These are phyloP conservation scores for Melanomma pulvis-pyrius DNA, from an alignment of 495 filamentous ascomycete species.

Conservation along the genomic window DNA sequence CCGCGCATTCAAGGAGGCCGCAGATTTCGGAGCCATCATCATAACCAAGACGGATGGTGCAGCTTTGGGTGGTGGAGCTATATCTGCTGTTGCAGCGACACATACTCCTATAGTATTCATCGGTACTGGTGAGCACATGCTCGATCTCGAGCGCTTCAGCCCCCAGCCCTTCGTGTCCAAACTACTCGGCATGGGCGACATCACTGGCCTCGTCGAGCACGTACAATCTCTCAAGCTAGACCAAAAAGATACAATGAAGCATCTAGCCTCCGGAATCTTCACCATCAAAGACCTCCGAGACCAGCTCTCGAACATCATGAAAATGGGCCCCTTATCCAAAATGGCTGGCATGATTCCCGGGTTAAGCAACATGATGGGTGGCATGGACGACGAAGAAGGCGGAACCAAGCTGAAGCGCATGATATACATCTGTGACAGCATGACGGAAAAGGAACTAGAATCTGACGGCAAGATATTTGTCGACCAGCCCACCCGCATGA, in stretches of 20 bases:
- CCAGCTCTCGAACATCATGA: constrained; percentile 97
- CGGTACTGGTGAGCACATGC: constrained; percentile 94
- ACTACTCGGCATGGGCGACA: constrained; percentile 94
- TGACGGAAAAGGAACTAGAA: constrained; percentile 94
- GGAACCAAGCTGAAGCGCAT: constrained; percentile 90
- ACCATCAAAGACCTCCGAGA: constrained; percentile 93
- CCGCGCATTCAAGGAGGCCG: constrained; percentile 95
- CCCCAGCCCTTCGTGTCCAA: constrained; percentile 90
- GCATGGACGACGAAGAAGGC: constrained; percentile 96
- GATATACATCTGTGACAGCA: constrained; percentile 98
- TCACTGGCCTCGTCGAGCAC: constrained; percentile 92
- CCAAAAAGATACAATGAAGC: constrained; percentile 98
- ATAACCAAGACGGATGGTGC: constrained; percentile 99
- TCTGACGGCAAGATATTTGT: constrained; percentile 92
- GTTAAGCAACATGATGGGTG: constrained; percentile 85
- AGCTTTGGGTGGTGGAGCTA: constrained; percentile 92
- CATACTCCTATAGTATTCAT: constrained; percentile 97
- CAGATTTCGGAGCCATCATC: constrained; percentile 97
- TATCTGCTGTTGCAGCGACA: constrained; percentile 96
- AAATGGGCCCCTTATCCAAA: constrained; percentile 97
- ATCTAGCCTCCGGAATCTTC: constrained; percentile 94
- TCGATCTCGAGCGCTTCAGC: constrained; percentile 90
- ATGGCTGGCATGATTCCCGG: constrained; percentile 99
- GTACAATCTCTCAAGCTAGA: constrained; percentile 96
- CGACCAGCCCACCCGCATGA: constrained; percentile 92